A percentile compares a stretch with the other conserved stretches of the same genome.
Evolutionary conservation across 805 yeast genomes (phyloP).

Genomic region (Phaffomyces thermotolerans): DNA sequence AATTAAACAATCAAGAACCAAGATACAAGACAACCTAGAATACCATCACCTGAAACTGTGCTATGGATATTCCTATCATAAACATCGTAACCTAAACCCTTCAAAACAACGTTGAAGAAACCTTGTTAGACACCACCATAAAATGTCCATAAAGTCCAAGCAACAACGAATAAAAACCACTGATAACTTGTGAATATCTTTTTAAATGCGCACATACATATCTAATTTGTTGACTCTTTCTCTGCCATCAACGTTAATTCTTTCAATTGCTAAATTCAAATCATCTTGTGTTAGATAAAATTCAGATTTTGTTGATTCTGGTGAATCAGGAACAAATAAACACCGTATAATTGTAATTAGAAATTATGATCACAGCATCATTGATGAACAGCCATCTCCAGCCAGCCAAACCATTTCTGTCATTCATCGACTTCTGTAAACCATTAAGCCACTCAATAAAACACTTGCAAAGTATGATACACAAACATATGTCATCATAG

Average conservation of each 20-base stretch:
- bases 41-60: conserved; percentile 14
- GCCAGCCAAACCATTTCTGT: conserved; percentile 38
- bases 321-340: conserved; percentile 60
- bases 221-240: conserved; percentile 12
- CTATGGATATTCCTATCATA: conserved; percentile 21
- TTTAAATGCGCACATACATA: conserved; percentile 8
- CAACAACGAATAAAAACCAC: conserved; percentile 16
- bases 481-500: conserved; percentile 13
- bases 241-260: conserved; percentile 13
- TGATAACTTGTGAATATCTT: conserved; percentile 15
- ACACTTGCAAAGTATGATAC: conserved; percentile 28
- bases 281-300: conserved; percentile 15
- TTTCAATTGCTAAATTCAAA: conserved; percentile 8
- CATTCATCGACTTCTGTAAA: conserved; percentile 33
- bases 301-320: conserved; percentile 25
- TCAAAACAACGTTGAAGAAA: conserved; percentile 15
- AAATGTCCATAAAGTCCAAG: conserved; percentile 13
- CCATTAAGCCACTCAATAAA: conserved; percentile 47
- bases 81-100: conserved; percentile 16
- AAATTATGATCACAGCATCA: conserved; percentile 55
- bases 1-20: conserved; percentile 16
- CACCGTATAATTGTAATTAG: conserved; percentile 51
- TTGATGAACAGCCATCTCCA: conserved; percentile 65
- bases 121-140: conserved; percentile 7
- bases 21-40: conserved; percentile 11